Evolutionary conservation across 2,329 filamentous ascomycete genomes (phyloP).

Genomic region (Colletotrichum tanaceti): DNA sequence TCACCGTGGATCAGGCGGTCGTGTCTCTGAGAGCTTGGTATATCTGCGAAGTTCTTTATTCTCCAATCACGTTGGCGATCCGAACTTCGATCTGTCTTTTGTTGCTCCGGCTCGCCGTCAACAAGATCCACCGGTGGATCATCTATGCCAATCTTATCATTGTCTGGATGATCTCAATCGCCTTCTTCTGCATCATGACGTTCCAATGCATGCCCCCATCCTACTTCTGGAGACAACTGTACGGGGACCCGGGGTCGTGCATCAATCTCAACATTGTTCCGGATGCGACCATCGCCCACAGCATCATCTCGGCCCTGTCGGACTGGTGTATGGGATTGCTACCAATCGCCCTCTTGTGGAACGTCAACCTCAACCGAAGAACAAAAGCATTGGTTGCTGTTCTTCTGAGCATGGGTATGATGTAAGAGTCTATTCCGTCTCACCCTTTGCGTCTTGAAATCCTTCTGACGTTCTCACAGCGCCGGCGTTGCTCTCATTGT

Average conservation of each 20-base stretch:
- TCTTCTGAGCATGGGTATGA: constrained; percentile 61
- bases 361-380: constrained; percentile 59
- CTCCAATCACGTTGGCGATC: constrained; percentile 52
- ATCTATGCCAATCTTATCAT: constrained; percentile 50
- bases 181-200: constrained; percentile 59
- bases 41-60: constrained; percentile 55
- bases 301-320: constrained; percentile 56
- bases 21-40: constrained; percentile 52
- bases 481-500: constrained; percentile 54
- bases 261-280: constrained; percentile 54
- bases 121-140: constrained; percentile 49
- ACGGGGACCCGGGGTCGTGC: constrained; percentile 54
- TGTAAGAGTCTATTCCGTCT: constrained; percentile 53
- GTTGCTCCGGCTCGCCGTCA: constrained; percentile 54
- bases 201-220: constrained; percentile 62
- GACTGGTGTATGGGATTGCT: constrained; percentile 63
- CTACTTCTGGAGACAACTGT: constrained; percentile 60
- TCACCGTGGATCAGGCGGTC: constrained; percentile 43
- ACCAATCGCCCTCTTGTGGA: constrained; percentile 63
- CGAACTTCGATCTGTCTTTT: constrained; percentile 57
- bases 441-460: neutral
- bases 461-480: constrained; percentile 43
- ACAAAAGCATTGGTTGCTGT: constrained; percentile 59
- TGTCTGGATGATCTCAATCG: constrained; percentile 51
- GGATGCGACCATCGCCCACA: constrained; percentile 58